Evolutionary conservation across 2,329 filamentous ascomycete genomes (phyloP).

Genomic region (Lanzia echinophila): DNA sequence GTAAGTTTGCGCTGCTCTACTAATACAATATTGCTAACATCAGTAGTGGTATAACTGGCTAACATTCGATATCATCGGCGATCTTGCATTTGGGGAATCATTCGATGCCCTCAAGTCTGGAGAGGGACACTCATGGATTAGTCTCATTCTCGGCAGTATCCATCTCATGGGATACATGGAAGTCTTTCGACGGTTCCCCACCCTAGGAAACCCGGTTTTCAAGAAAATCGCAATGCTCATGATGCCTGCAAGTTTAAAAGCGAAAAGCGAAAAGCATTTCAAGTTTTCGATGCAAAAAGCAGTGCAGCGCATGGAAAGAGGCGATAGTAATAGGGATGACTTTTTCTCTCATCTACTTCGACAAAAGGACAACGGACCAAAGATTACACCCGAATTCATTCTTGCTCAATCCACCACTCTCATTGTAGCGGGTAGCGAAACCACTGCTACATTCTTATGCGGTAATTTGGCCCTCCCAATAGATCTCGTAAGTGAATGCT

Average conservation of each 20-base stretch:
- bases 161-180: slow-evolving; percentile 3
- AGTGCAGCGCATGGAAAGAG: slow-evolving; percentile 1
- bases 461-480: not conserved
- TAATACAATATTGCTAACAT: not conserved
- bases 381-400: slow-evolving; percentile 3
- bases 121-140: slow-evolving; percentile 6
- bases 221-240: not conserved
- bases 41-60: slow-evolving; percentile 15
- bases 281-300: slow-evolving; percentile 5
- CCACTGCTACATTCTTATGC: slow-evolving; percentile 1
- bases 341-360: slow-evolving; percentile 6
- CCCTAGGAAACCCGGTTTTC: not conserved
- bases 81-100: slow-evolving; percentile 16
- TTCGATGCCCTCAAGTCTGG: slow-evolving; percentile 11
- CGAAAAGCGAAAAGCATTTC: slow-evolving; percentile 2
- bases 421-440: slow-evolving; percentile 5
- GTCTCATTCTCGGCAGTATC: not conserved
- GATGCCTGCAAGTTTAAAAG: not conserved
- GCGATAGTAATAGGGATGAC: slow-evolving; percentile 3
- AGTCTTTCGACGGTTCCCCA: not conserved
- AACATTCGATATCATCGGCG: slow-evolving; percentile 18
- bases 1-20: slow-evolving; percentile 3
- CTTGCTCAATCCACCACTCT: slow-evolving; percentile 1
- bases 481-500: not conserved
- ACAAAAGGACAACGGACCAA: slow-evolving; percentile 5